These are phyloP conservation scores for Tirmania nivea DNA, from an alignment of 495 filamentous ascomycete species.

Conservation along the genomic window DNA sequence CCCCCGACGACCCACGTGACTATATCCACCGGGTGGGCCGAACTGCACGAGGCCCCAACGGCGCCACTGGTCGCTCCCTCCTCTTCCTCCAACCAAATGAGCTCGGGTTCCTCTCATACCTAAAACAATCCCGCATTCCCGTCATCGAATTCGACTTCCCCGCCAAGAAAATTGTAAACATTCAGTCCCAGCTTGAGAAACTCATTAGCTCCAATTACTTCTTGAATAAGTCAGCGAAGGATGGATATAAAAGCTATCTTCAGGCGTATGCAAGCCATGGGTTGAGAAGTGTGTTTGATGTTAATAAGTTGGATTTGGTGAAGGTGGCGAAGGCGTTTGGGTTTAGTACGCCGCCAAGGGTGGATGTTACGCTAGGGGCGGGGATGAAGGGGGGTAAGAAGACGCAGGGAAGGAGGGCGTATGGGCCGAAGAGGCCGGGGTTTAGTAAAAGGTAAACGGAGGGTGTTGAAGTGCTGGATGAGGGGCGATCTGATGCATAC, in stretches of 20 bases:
- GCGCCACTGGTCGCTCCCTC: constrained; percentile 52
- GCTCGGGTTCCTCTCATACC: constrained; percentile 72
- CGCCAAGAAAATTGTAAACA: constrained; percentile 70
- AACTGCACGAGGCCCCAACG: constrained; percentile 68
- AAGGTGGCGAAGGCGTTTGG: constrained; percentile 92
- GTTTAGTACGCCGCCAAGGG: constrained; percentile 66
- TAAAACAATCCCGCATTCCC: constrained; percentile 80
- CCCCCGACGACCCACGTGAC: constrained; percentile 72
- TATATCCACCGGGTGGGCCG: constrained; percentile 96
- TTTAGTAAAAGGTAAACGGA: no score
- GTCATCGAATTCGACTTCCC: constrained; percentile 95
- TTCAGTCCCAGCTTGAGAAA: constrained; percentile 89
- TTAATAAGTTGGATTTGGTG: constrained; percentile 75
- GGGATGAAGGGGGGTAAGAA: constrained; percentile 83
- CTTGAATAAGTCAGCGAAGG: constrained; percentile 60
- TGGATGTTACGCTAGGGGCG: constrained; percentile 72
- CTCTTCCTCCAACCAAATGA: constrained; percentile 88
- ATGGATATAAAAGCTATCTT: constrained; percentile 46
- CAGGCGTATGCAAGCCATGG: constrained; percentile 87
- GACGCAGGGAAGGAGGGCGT: constrained; percentile 47
- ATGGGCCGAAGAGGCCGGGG: constrained; percentile 30
- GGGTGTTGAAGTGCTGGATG: no score
- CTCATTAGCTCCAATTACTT: constrained; percentile 91
- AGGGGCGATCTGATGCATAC: no score
- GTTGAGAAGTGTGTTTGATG: constrained; percentile 74